Evolutionary conservation across 1,139 yeast genomes (phyloP), one percentile per base, ranked within the genome.

Genomic region (Debaryomycetaceae sp.): DNA sequence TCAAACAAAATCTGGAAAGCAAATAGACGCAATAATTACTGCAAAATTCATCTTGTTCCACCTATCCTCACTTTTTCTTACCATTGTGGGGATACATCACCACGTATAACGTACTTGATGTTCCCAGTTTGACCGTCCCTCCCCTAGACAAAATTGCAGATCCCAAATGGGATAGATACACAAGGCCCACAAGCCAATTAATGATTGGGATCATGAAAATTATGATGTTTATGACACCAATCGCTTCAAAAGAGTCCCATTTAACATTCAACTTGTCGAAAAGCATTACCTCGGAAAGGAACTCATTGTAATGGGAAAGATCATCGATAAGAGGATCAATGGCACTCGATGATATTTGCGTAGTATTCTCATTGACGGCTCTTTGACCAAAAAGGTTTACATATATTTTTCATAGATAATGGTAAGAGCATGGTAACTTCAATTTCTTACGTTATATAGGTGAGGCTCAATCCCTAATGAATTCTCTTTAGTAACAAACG

Each of bases 41-140:
- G 37, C 40, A n/a, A 17, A 37, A 37, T 24, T 37, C 40, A 11
- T 22, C 40, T 11, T 37, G 40, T 24, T 37, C 34, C 11, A 24
- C 40, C 6, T 37, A 23, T 37, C 40, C 34, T n/a, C 40, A 37
- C 34, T 8, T 24, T 11, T 24, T 20, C 34, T 41, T 41, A 23
- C 43, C 43, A 11, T 41, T 42, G 43, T 41, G 43, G 43, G 45
- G 45, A 5, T 43, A 43, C 31, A 42, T 44, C 6, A 27, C 45
- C 4, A 24, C 45, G 5, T 43, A 27, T 24, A 43, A 43, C 31
- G 45, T 38, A 17, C 17, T 43, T n/a, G 45, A 43, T 42, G 36
- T 37, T 5, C 37, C 45, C 6, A 14, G 24, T 20, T 14, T 24
- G n/a, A 37, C 31, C 8, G 9, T 43, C 27, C 45, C 45, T n/a